These are phyloP conservation scores for Candida freyschussii DNA, from an alignment of 1,139 yeast species.

Conservation along the genomic window DNA sequence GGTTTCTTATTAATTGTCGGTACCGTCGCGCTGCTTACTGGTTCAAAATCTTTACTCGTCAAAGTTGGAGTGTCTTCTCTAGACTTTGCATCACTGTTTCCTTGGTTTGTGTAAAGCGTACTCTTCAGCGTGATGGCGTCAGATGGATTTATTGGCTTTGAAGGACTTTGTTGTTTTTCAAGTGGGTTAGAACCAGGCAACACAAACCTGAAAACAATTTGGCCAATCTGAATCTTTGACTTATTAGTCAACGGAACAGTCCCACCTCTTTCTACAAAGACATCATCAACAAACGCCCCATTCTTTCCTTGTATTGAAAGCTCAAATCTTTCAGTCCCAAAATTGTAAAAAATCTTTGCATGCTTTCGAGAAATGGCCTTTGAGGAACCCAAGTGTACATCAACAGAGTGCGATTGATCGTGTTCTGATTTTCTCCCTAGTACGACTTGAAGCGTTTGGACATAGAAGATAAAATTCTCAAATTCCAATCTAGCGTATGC, in stretches of 20 bases:
- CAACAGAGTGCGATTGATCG: constrained; percentile 61
- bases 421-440: constrained; percentile 86
- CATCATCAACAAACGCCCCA: constrained; percentile 93
- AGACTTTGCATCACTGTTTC: constrained; percentile 8
- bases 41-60: constrained; percentile 22
- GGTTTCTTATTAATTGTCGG: constrained; percentile 21
- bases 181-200: constrained; percentile 46
- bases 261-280: constrained; percentile 80
- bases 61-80: constrained; percentile 18
- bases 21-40: constrained; percentile 9
- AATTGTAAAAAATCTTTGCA: constrained; percentile 91
- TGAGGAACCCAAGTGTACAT: constrained; percentile 85
- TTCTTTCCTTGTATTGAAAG: constrained; percentile 86
- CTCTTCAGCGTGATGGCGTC: constrained; percentile 25
- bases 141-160: constrained; percentile 26
- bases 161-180: constrained; percentile 20
- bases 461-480: constrained; percentile 88
- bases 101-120: constrained; percentile 22
- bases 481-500: constrained; percentile 95
- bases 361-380: constrained; percentile 91
- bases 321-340: constrained; percentile 91
- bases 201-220: constrained; percentile 80
- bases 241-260: constrained; percentile 81
- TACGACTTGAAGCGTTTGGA: constrained; percentile 90
- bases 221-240: constrained; percentile 88